Evolutionary conservation across 768 basidiomycete genomes (phyloP), one percentile per base, ranked within the genome.

Genomic region (Phlegmacium glaucopus): DNA sequence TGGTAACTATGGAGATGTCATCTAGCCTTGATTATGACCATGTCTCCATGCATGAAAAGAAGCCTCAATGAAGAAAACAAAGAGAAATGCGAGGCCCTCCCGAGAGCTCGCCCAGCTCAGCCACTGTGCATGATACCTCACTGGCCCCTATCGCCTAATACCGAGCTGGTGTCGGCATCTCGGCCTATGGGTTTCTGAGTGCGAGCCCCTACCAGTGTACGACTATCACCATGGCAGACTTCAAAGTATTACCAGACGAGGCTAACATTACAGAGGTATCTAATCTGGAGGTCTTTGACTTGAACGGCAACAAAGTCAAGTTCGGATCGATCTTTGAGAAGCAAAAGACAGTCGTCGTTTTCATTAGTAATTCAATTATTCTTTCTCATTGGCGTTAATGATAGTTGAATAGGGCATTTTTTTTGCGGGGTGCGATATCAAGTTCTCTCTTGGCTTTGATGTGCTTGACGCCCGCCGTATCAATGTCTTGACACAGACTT

Each of bases 321-420:
- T 86, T 86, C 60, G 77, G 81, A 1, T 72, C 68, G 2, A 42
- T 86, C 5, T 76, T 78, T 49, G 62, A 71, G 35, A 58, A 72
- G 2, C 59, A 76, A 53, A 79, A 75, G 56, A 77, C 77, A 0
- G 65, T 86, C 10, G 73, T 85, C 4, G 79, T 86, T 1, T 85
- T 86, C 60, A 80, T 85, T 46, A 77, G 83, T 83, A 43, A 49
- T 70, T 56, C 11, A 4, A 37, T 13, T 25, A 26, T 6, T 7
- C n/a, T n/a, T 34, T 11, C 32, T 10, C 32, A 22, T 22, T 22
- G 22, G 22, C 5, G 22, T 22, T 22, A 22, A 22, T 22, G 22
- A 22, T n/a, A n/a, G 5, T 5, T 22, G 22, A 34, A 6, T 11
- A 34, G 32, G 32, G 6, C 32, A 34, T 34, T 34, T 34, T 6